Conservation (phyloP, 495 filamentous ascomycete species). For the Podospora conica region DNA sequence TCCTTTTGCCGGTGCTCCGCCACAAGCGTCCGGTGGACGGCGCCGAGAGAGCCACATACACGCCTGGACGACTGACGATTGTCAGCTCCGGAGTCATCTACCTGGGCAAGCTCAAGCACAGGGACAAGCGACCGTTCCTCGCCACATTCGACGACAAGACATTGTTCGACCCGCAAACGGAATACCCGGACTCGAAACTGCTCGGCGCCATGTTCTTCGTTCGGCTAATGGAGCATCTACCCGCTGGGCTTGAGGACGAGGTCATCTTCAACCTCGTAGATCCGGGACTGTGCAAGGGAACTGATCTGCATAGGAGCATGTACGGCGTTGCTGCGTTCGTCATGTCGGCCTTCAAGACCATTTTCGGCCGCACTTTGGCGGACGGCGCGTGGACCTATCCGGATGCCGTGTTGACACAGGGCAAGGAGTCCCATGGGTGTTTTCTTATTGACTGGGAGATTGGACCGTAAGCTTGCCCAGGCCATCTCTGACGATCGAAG, state of each 20-base stretch:
- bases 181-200: conserved; percentile 29
- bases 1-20: conserved; percentile 27
- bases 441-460: conserved; percentile 6
- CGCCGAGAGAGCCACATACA: neutral
- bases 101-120: neutral
- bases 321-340: neutral
- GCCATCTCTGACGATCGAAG: neutral
- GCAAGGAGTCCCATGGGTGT: conserved; percentile 38
- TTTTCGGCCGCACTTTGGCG: conserved; percentile 23
- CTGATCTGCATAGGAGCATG: neutral
- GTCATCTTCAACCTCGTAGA: conserved; percentile 37
- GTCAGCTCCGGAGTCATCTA: neutral
- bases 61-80: neutral
- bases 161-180: conserved; percentile 20
- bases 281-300: conserved; percentile 24
- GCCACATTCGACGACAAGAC: conserved; percentile 28
- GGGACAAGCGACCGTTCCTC: conserved; percentile 21
- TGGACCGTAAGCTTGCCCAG: neutral
- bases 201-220: conserved; percentile 33
- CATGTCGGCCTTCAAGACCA: neutral
- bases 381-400: conserved; percentile 32
- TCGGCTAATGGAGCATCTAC: conserved; percentile 21
- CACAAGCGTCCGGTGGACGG: conserved; percentile 20
- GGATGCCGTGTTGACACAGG: conserved; percentile 33
- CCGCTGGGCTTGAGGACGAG: conserved; percentile 19